Evolutionary conservation across 305 asterid species (phyloP), one percentile per base, ranked within the genome.

Genomic region (Andrographis paniculata): DNA sequence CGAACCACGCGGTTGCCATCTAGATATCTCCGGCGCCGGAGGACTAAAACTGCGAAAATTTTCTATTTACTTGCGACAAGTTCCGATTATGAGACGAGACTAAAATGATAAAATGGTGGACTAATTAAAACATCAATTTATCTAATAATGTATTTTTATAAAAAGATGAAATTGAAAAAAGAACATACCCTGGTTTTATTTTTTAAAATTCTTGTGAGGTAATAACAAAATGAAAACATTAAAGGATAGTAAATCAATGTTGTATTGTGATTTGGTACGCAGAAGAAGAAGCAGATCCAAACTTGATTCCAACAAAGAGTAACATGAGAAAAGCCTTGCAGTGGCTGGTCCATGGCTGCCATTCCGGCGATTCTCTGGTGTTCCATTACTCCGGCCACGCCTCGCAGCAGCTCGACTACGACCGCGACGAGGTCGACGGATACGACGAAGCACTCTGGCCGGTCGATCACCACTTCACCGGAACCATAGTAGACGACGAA

Each of bases 301-400:
- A 52, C 62, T 55, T 48, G 65, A 68, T 76, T 42, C 88, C 88
- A 9, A 75, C 81, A 13, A 75, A 63, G 57, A 45, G 54, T 9
- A 79, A 79, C 64, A 75, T 75, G 55, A 48, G 75, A 50, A 70
- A 37, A 43, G 88, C 88, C 23, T 50, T 79, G 71, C 50, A 31
- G 41, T 79, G 88, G 88, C 69, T 79, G 20, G 73, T 75, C 17
- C 76, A 70, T 42, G 81, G 81, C 45, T 64, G 81, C 55, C 79
- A 66, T 27, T 21, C 76, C 39, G 88, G 88, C 43, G 88, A 79
- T 50, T 79, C 88, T 0, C 56, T 79, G 56, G 61, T 75, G 19
- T 79, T 79, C 56, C 71, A 72, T 69, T 75, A 51, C 72, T 72
- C 84, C 1, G 88, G 84, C 14, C 88, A 79, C 36, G 88, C 77